Percentiles rank a stretch among this genome's conserved stretches.
phyloP scores from a whole-genome alignment of 2,329 filamentous ascomycete species.

The Colletotrichum eremochloae region DNA sequence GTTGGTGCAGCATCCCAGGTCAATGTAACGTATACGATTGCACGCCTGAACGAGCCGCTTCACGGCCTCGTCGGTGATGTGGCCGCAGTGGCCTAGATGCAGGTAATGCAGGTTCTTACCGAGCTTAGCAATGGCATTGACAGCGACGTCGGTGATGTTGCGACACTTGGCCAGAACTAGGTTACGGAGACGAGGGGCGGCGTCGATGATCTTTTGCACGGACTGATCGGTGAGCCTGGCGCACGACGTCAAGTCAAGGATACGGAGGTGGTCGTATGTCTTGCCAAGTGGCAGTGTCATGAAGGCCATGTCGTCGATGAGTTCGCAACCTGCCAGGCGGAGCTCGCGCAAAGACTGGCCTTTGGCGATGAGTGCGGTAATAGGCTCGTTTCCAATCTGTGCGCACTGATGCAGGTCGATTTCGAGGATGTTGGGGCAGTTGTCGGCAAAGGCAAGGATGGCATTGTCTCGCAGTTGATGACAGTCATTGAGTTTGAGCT shows the following conservation, averaged over 20 bases:
- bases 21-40: slow-evolving; percentile 96
- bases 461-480: slow-evolving; percentile 85
- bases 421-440: slow-evolving; percentile 94
- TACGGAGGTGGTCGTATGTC: slow-evolving; percentile 88
- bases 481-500: slow-evolving; percentile 96
- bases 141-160: slow-evolving; percentile 89
- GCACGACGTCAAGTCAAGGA: slow-evolving; percentile 94
- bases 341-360: slow-evolving; percentile 90
- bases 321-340: slow-evolving; percentile 85
- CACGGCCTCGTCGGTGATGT: slow-evolving; percentile 91
- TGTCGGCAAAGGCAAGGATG: slow-evolving; percentile 85
- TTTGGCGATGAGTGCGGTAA: slow-evolving; percentile 83
- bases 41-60: slow-evolving; percentile 86
- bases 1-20: slow-evolving; percentile 92
- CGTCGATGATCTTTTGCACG: slow-evolving; percentile 87
- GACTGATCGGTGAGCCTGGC: slow-evolving; percentile 85
- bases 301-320: slow-evolving; percentile 91
- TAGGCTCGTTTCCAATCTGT: slow-evolving; percentile 83
- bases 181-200: slow-evolving; percentile 90
- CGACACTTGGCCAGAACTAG: slow-evolving; percentile 95
- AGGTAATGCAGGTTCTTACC: slow-evolving; percentile 98
- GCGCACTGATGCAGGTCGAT: slow-evolving; percentile 93
- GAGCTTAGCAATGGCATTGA: slow-evolving; percentile 87
- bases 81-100: slow-evolving; percentile 91
- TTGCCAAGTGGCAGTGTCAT: slow-evolving; percentile 77